Base-by-base conservation (phyloP, 345 rosid species). In the Populus tremula region DNA sequence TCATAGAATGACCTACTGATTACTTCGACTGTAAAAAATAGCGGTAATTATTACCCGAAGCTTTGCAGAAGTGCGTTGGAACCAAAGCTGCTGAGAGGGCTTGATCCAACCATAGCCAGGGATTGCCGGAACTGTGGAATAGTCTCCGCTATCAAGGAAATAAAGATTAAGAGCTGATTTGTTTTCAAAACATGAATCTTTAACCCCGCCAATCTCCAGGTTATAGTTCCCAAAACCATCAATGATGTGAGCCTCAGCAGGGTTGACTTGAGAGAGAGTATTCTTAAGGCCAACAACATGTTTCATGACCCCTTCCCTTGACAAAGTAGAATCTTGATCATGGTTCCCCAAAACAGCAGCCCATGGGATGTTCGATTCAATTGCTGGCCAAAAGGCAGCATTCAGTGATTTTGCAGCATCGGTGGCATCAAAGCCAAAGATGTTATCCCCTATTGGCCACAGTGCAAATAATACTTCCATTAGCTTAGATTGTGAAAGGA, bases 141-240 rank as follows among this genome's bases (percentile, higher is more conserved):
- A 90, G 76, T 89, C 92, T 78, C 98, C 98, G 49, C 98, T 90
- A 78, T 93, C 98, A 33, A 95, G 89, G 72, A 95, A 83, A 79
- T 88, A 95, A 65, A 93, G 92, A 83, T 95, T 95, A 75, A 93
- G 96, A 72, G 87, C 78, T 6, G 99, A 96, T 67, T 93, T 93
- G 83, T 92, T 88, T 81, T 84, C 91, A 49, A 93, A 87, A 63
- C 76, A 67, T 0, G 98, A 88, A 62, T 94, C 96, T 72, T 83
- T 67, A 74, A 88, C 90, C 68, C 99, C 99, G 17, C 79, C 83
- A 70, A 96, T 71, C 81, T 92, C 91, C 76, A 96, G 82, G 85
- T 93, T 93, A 85, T 92, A 93, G 81, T 95, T 95, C 4, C 99
- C 98, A 73, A 96, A 96, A 31, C 98, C 98, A 79, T 93, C 98